Base-by-base conservation (phyloP, 805 yeast genomes). In the Cyberlindnera lachancei region DNA sequence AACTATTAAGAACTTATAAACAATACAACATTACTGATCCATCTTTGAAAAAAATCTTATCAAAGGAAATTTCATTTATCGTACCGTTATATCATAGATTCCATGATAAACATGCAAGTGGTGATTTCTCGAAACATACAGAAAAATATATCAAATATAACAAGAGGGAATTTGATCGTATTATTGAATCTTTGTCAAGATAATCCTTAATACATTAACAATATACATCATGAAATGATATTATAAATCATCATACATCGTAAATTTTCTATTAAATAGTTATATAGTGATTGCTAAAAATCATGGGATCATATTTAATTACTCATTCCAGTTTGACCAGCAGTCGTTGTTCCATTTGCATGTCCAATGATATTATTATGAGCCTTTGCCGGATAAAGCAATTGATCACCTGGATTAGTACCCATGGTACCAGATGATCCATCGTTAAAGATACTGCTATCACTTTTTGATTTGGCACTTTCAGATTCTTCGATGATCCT, bases 61-160 rank as follows among this genome's bases (percentile, higher is more conserved):
- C 74, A 12, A 72, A 73, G 34, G 96, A 90, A 47, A 79, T 81
- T 17, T 51, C 77, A 22, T 74, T 86, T 44, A 78, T 92, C 31
- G 67, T 76, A 37, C 95, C 95, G 11, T 72, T 90, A 34, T 90
- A 90, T 58, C 77, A 79, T 49, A 75, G 92, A 48, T 81, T 90
- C 52, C 79, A 84, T 55, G 86, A 82, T 45, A 82, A 83, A 54
- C 78, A 83, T 46, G 71, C 72, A 4, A 61, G 59, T 18, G 75
- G 78, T n/a, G 85, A 78, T 33, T 79, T 79, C 46, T 67, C 87
- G 15, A 84, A 84, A 54, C 75, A 81, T 48, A 64, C 71, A 26
- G 65, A 70, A 30, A 83, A 82, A 62, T 80, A 83, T 46, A 70
- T 83, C 52, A 79, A 77, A 57, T 80, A 73, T 46, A 75, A 67